Percentiles rank a stretch among this genome's conserved stretches.
phyloP scores from a whole-genome alignment of 352 stramenopile species.

The Pythium volutum region DNA sequence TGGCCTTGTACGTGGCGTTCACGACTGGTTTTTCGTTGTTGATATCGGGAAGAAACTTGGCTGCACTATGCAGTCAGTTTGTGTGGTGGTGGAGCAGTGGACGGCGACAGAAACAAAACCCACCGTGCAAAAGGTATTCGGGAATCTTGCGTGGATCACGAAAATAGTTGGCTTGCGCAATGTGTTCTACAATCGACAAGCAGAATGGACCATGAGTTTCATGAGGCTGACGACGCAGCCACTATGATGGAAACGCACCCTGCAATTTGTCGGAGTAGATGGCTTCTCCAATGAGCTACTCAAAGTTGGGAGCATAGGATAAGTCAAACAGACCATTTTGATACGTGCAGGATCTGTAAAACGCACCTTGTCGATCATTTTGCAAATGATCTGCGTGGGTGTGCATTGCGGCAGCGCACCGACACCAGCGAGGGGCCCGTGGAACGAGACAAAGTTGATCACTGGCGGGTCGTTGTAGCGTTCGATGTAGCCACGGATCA shows the following conservation, averaged over 20 bases:
- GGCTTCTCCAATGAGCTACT: slow-evolving; percentile 64
- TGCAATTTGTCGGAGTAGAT: slow-evolving; percentile 89
- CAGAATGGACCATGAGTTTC: not conserved
- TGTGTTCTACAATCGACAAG: slow-evolving; percentile 33
- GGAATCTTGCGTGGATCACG: slow-evolving; percentile 79
- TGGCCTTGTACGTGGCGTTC: slow-evolving; percentile 86
- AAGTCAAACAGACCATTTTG: too few species aligned
- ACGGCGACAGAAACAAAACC: not conserved
- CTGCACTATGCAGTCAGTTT: slow-evolving; percentile 23
- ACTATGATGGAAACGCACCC: slow-evolving; percentile 26
- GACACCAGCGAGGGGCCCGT: slow-evolving; percentile 90
- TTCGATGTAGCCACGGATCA: slow-evolving; percentile 94
- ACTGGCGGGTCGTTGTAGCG: slow-evolving; percentile 92
- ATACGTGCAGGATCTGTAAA: too few species aligned
- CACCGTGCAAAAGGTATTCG: slow-evolving; percentile 69
- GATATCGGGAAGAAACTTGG: slow-evolving; percentile 75
- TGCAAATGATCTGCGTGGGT: slow-evolving; percentile 83
- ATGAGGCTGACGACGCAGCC: not conserved
- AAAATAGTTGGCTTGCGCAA: slow-evolving; percentile 94
- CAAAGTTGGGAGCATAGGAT: too few species aligned
- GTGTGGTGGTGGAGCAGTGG: not conserved
- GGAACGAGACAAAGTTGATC: slow-evolving; percentile 89
- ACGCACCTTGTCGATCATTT: slow-evolving; percentile 67
- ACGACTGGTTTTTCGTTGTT: slow-evolving; percentile 88
- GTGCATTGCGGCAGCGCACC: slow-evolving; percentile 87